Evolutionary conservation across 768 basidiomycete species (phyloP).

Genomic region (Amanita molliuscula): DNA sequence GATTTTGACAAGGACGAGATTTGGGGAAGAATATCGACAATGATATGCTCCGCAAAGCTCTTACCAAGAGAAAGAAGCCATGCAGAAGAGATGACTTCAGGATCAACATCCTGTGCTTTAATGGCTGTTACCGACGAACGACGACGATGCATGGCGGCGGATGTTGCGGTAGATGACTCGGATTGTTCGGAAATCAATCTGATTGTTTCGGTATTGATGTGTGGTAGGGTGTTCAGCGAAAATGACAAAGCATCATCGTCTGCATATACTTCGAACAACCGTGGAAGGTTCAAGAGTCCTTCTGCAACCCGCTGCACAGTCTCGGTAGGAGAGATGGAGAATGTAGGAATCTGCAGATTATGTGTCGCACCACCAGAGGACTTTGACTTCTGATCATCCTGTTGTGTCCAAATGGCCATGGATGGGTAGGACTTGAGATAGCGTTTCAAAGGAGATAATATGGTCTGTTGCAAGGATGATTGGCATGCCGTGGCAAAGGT

Average conservation of each 20-base stretch:
- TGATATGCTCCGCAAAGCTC: constrained; percentile 67
- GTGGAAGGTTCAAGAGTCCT: constrained; percentile 86
- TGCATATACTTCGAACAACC: constrained; percentile 90
- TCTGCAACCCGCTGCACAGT: constrained; percentile 85
- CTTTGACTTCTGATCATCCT: constrained; percentile 37
- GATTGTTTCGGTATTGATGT: constrained; percentile 46
- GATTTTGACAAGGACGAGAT: constrained; percentile 50
- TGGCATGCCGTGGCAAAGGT: constrained; percentile 69
- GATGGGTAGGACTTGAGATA: constrained; percentile 66
- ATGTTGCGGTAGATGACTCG: constrained; percentile 17
- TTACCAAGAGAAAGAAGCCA: constrained; percentile 92
- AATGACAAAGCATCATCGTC: constrained; percentile 87
- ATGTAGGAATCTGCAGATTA: constrained; percentile 74
- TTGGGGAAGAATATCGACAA: constrained; percentile 55
- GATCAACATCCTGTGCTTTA: constrained; percentile 36
- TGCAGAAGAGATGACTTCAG: constrained; percentile 77
- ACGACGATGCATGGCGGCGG: constrained; percentile 27
- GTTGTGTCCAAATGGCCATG: constrained; percentile 54
- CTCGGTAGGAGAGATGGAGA: constrained; percentile 88
- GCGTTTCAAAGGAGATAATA: constrained; percentile 71
- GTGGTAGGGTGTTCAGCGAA: constrained; percentile 75
- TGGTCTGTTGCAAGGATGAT: constrained; percentile 65
- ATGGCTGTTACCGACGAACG: constrained; percentile 28
- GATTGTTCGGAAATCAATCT: constrained; percentile 34
- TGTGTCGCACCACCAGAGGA: constrained; percentile 28